Percentiles rank a stretch among this genome's conserved stretches.
Conservation (phyloP, 2,329 filamentous ascomycete genomes). For the Xylaria sp. region DNA sequence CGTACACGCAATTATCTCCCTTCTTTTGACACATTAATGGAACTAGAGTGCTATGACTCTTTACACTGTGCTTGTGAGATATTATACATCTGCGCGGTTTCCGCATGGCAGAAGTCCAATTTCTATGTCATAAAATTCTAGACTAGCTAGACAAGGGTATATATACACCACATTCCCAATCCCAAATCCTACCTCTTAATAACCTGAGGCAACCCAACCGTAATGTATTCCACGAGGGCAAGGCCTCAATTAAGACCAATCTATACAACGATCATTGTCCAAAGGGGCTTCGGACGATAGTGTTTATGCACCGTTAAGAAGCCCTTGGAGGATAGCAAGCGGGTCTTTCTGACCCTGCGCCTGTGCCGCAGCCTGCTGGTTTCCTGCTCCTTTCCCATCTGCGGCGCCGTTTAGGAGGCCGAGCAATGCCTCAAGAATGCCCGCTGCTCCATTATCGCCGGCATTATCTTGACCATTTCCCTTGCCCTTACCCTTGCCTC, state of each 20-base stretch:
- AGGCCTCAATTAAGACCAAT: not conserved
- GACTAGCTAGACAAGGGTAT: slow-evolving; percentile 32
- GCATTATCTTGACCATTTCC: slow-evolving; percentile 11
- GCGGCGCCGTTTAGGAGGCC: slow-evolving; percentile 18
- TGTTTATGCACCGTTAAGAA: slow-evolving; percentile 17
- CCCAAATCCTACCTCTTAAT: slow-evolving; percentile 4
- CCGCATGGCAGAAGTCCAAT: slow-evolving; percentile 5
- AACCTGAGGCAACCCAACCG: slow-evolving; percentile 2
- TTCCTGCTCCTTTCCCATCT: slow-evolving; percentile 6
- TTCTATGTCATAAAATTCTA: slow-evolving; percentile 20
- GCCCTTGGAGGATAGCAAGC: slow-evolving; percentile 14
- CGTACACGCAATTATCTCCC: not conserved
- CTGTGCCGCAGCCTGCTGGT: not conserved
- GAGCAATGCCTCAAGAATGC: slow-evolving; percentile 31
- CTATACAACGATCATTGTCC: not conserved
- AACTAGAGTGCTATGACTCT: not conserved
- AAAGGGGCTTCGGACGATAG: not conserved
- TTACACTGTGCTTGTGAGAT: not conserved
- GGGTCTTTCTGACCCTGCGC: slow-evolving; percentile 12
- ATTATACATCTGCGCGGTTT: not conserved
- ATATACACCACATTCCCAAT: slow-evolving; percentile 12
- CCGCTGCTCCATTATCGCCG: slow-evolving; percentile 13
- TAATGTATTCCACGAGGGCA: not conserved
- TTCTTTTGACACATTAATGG: not conserved
- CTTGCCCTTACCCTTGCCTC: not conserved